Evolutionary conservation across 345 rosid species (phyloP), one percentile per base, ranked within the genome.

Genomic region (Dovyalis caffra): DNA sequence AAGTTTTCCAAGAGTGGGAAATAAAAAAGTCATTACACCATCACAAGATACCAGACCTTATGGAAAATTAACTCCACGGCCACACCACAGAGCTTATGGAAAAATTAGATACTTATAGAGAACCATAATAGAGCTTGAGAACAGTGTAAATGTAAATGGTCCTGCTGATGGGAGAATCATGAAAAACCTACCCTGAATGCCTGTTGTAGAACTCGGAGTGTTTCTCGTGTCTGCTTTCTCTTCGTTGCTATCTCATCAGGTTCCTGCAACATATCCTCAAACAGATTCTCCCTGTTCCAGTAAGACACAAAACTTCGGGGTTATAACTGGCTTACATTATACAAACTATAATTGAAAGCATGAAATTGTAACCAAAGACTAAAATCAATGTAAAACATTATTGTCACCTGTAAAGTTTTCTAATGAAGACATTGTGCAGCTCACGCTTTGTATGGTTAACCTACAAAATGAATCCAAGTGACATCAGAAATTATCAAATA

Each of bases 221-320:
- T 87, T 76, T 93, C 98, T 74, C 92, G 86, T 4, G 95, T 92
- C 58, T 85, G 93, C 79, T 92, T 96, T 86, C 99, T 89, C 84
- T 87, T 93, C 53, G 61, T 69, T 32, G 98, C 97, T 74, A 96
- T 79, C 85, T 92, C 99, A 26, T 88, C 95, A 71, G 98, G 94
- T 82, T 96, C 99, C 88, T 93, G 99, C 80, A 96, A 77, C 97
- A 96, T 90, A 88, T 96, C 98, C 83, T 96, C 98, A 73, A 96
- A 96, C 76, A 96, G 86, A 85, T 92, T 93, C 74, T 96, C 99
- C 73, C 99, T 93, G 89, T 75, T 82, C 71, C 38, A 76, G 69
- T 20, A 23, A 84, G 51, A 70, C 62, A 64, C 33, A 35, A 1
- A 37, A 69, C 45, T 51, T 29, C 53, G 35, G 29, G 57, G 29